Percentiles rank a stretch among this genome's conserved stretches.
These are phyloP conservation scores for Metschnikowia cerradonensis DNA, from an alignment of 805 yeast genomes.

Conservation along the genomic window DNA sequence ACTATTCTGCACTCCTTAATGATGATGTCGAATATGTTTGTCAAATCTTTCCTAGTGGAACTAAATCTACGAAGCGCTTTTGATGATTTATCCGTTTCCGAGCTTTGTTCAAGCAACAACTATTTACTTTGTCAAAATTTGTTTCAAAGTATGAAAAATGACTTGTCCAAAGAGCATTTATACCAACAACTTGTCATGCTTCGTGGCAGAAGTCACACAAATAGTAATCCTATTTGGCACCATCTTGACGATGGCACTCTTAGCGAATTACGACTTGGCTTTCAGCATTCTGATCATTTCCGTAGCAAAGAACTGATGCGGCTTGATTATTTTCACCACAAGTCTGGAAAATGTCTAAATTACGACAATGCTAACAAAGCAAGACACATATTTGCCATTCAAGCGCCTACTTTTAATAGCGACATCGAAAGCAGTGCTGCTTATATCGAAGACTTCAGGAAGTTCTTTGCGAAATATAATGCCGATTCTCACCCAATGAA, in stretches of 20 bases:
- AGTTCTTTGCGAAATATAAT: constrained; percentile 17
- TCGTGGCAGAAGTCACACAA: not conserved
- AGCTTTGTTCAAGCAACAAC: not conserved
- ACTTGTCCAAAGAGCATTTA: constrained; percentile 9
- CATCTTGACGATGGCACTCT: not conserved
- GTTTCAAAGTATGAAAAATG: constrained; percentile 17
- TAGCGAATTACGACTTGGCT: constrained; percentile 9
- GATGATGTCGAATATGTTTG: constrained; percentile 20
- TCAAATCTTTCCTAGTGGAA: constrained; percentile 28
- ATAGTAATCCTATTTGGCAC: not conserved
- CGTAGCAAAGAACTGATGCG: constrained; percentile 23
- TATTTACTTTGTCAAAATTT: constrained; percentile 17
- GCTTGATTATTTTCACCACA: constrained; percentile 21
- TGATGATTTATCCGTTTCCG: constrained; percentile 4
- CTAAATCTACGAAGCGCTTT: constrained; percentile 24
- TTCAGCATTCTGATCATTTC: constrained; percentile 19
- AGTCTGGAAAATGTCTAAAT: constrained; percentile 32
- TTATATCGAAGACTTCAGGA: constrained; percentile 18
- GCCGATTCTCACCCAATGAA: constrained; percentile 6
- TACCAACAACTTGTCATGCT: not conserved
- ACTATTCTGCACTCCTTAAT: constrained; percentile 23
- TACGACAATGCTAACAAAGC: constrained; percentile 29
- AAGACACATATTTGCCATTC: constrained; percentile 16
- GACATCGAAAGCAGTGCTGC: constrained; percentile 19
- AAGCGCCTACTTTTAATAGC: constrained; percentile 15